Evolutionary conservation across 1,139 yeast genomes (phyloP), one percentile per base, ranked within the genome.

Genomic region (Suhomyces terraborum): DNA sequence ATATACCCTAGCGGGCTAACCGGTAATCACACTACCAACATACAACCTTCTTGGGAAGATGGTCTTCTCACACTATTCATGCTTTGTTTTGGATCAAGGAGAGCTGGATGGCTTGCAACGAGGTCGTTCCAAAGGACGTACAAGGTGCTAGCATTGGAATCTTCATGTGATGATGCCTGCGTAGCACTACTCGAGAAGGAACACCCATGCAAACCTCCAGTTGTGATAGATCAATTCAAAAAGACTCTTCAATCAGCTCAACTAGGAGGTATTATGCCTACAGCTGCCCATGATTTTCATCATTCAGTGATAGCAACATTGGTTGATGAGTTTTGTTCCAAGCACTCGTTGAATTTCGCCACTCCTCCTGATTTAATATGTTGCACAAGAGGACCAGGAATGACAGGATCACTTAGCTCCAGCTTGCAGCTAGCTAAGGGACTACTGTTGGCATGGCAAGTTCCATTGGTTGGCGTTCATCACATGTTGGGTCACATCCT

Each of bases 321-420:
- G 47, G 63, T 66, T 0, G 40, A 38, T 7, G 58, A 53, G 1
- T 60, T 73, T 35, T 59, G 66, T 29, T 20, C 29, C 0, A 58
- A 59, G 34, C 61, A 72, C 44, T 45, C 46, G 2, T 29, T 71
- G 10, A 41, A 50, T 8, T 43, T 62, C 0, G 23, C 26, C 0
- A 54, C 57, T 6, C 75, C 76, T 1, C 89, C 95, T 0, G 96
- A 88, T 56, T 58, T 93, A 33, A 75, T 93, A 2, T 86, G 96
- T 59, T 96, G 85, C 8, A 93, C 99, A 0, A 67, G 95, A 51
- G 99, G 99, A 0, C 99, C 99, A 0, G 99, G 99, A 0, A 89
- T 94, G 97, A 77, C 83, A 12, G 97, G 97, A 0, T 84, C 95
- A 0, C 67, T 93, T 16, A 77, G 88, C 12, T 85, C 88, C 0